Conservation (phyloP, 2,329 filamentous ascomycete species). For the Exophiala bonariae region DNA sequence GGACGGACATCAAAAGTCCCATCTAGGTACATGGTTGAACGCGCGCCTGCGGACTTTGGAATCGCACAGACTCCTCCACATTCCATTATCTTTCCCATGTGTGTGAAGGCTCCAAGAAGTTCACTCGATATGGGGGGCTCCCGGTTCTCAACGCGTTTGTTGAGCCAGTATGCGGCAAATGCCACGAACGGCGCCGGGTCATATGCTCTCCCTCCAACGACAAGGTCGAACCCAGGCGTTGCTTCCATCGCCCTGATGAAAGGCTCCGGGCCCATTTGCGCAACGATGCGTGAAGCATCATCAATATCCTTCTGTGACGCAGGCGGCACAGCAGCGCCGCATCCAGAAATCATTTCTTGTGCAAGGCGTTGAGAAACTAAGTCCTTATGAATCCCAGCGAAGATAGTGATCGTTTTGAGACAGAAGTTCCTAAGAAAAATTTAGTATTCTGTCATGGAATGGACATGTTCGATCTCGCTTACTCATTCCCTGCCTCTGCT, state of each 20-base stretch:
- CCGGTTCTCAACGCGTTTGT: conserved; percentile 11
- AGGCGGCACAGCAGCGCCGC: conserved; percentile 37
- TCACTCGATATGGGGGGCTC: neutral
- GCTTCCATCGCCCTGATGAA: conserved; percentile 43
- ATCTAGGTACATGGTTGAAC: conserved; percentile 46
- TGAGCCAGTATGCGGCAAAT: conserved; percentile 37
- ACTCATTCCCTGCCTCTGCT: conserved; percentile 22
- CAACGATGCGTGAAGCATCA: conserved; percentile 37
- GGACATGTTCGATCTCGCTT: neutral
- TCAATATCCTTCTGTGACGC: conserved; percentile 42
- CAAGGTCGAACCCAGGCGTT: conserved; percentile 45
- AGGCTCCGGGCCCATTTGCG: conserved; percentile 49
- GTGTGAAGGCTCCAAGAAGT: conserved; percentile 39
- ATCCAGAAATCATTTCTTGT: conserved; percentile 35
- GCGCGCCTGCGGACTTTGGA: conserved; percentile 47
- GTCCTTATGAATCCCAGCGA: conserved; percentile 40
- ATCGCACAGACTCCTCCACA: conserved; percentile 50
- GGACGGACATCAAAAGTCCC: conserved; percentile 50
- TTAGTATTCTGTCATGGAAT: neutral
- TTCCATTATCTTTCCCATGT: conserved; percentile 60
- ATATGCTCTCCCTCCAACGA: conserved; percentile 48
- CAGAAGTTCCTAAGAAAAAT: too few species aligned
- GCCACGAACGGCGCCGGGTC: conserved; percentile 44
- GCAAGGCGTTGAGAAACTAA: conserved; percentile 34
- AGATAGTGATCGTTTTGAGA: conserved; percentile 36